Percentiles rank a stretch among this genome's conserved stretches.
phyloP scores from a whole-genome alignment of 2,329 filamentous ascomycete species.

The Knufia petricola region DNA sequence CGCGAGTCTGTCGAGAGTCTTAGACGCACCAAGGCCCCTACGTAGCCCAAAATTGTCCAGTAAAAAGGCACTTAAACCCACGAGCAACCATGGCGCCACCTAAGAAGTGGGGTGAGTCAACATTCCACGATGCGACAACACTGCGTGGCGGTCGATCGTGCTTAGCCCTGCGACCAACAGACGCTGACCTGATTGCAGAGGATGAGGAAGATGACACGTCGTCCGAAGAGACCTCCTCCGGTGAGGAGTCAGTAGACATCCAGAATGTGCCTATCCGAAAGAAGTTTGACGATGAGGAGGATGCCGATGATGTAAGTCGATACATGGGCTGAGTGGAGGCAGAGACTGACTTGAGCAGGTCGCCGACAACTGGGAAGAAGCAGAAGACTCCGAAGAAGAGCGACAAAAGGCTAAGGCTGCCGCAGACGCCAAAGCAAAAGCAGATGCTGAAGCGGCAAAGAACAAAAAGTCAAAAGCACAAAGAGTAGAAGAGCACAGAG shows the following conservation, averaged over 20 bases:
- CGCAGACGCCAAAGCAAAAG: conserved; percentile 76
- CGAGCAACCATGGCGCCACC: conserved; percentile 32
- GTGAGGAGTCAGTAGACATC: conserved; percentile 28
- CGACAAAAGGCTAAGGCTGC: conserved; percentile 88
- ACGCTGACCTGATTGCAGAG: conserved; percentile 7
- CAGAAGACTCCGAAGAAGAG: conserved; percentile 93
- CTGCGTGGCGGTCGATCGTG: not conserved
- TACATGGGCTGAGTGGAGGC: not conserved
- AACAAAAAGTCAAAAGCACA: conserved; percentile 84
- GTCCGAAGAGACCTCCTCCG: conserved; percentile 26
- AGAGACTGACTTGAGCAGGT: conserved; percentile 46
- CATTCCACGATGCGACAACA: not conserved
- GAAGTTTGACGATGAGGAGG: conserved; percentile 91
- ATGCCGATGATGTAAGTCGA: conserved; percentile 61
- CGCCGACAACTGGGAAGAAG: conserved; percentile 92
- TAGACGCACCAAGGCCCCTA: conserved; percentile 5
- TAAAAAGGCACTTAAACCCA: conserved; percentile 3
- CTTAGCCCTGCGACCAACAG: not conserved
- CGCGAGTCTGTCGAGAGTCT: not conserved
- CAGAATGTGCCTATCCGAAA: conserved; percentile 40
- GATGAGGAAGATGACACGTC: conserved; percentile 16
- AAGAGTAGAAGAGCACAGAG: conserved; percentile 71
- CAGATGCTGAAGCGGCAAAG: conserved; percentile 75
- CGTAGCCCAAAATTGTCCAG: not conserved
- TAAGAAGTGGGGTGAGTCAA: conserved; percentile 41